Conservation (phyloP, 2,329 filamentous ascomycete species). For the Aureobasidium namibiae region DNA sequence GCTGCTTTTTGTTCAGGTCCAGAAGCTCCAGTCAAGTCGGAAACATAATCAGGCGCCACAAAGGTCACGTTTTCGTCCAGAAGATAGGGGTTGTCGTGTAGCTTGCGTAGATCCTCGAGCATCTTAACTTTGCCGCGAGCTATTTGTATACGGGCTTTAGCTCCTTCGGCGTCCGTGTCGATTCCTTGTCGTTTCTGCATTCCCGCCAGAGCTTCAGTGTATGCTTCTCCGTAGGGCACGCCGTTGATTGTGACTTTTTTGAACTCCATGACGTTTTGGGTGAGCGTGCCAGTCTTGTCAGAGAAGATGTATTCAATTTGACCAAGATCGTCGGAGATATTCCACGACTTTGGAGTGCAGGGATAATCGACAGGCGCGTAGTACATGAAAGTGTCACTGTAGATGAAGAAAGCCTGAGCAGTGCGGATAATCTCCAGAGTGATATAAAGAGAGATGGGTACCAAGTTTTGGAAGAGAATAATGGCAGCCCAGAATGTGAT, state of each 20-base stretch:
- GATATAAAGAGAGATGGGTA: constrained; percentile 96
- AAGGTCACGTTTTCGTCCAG: constrained; percentile 88
- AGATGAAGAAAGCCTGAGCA: constrained; percentile 92
- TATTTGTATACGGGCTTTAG: constrained; percentile 67
- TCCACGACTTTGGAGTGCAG: constrained; percentile 97
- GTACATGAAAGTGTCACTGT: constrained; percentile 94
- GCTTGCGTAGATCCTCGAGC: constrained; percentile 60
- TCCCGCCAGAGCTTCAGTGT: constrained; percentile 91
- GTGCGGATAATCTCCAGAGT: constrained; percentile 92
- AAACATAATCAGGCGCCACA: constrained; percentile 79
- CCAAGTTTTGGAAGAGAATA: constrained; percentile 96
- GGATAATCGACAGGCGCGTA: constrained; percentile 90
- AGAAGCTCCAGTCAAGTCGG: constrained; percentile 70
- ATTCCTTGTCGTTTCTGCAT: constrained; percentile 90
- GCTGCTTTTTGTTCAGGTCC: constrained; percentile 68
- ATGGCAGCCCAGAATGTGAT: constrained; percentile 95
- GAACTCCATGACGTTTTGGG: constrained; percentile 97
- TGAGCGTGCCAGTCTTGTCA: constrained; percentile 84
- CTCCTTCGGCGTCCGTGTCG: constrained; percentile 73
- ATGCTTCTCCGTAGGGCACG: constrained; percentile 92
- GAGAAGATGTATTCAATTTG: constrained; percentile 99
- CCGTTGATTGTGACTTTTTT: constrained; percentile 97
- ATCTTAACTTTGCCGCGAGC: constrained; percentile 66
- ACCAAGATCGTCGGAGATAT: constrained; percentile 94
- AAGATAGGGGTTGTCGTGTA: constrained; percentile 85